Base-by-base conservation (phyloP, 768 basidiomycete genomes). In the Rickenella mellea region DNA sequence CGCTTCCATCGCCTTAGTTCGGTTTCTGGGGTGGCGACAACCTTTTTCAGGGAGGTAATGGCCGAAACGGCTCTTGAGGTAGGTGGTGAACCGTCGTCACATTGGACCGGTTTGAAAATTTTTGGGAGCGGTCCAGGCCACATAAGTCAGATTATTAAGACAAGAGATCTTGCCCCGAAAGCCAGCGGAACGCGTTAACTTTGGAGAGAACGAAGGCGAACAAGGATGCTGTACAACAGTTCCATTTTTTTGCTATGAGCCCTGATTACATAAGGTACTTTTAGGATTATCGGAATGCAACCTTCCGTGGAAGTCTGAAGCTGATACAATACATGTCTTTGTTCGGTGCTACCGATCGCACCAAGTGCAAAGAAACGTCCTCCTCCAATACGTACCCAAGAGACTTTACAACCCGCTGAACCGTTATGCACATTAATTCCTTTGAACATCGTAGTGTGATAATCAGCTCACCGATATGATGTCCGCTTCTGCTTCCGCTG, bases 271-370 rank as follows among this genome's bases (percentile, higher is more conserved):
- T n/a, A n/a, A n/a, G n/a, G n/a, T n/a, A n/a, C n/a, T n/a, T n/a
- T n/a, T n/a, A n/a, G n/a, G n/a, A n/a, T 36, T 17, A 36, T 36
- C 40, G 56, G 39, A 59, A 65, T 4, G 70, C 72, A 7, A 68
- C 66, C 27, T 54, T 60, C 33, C 56, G 57, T 15, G 82, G 80
- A 7, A 88, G 66, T 48, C 76, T 61, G 70, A 99, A 98, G 59
- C 84, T 84, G 42, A 99, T 75, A 61, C 94, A 93, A 60, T 93
- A 98, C 94, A 98, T 97, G 54, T 91, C 83, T 64, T 99, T 98
- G 62, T 79, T 85, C 6, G 94, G 94, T 1, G 96, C 91, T 8
- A 98, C 96, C 8, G 84, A 83, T 42, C 96, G 80, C 38, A 99
- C 93, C 49, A 80, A 71, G 53, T 90, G 82, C 6, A 89, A 57